Evolutionary conservation across 177 flowering plant species (phyloP), one percentile per base, ranked within the genome.

Genomic region (Telopea speciosissima): DNA sequence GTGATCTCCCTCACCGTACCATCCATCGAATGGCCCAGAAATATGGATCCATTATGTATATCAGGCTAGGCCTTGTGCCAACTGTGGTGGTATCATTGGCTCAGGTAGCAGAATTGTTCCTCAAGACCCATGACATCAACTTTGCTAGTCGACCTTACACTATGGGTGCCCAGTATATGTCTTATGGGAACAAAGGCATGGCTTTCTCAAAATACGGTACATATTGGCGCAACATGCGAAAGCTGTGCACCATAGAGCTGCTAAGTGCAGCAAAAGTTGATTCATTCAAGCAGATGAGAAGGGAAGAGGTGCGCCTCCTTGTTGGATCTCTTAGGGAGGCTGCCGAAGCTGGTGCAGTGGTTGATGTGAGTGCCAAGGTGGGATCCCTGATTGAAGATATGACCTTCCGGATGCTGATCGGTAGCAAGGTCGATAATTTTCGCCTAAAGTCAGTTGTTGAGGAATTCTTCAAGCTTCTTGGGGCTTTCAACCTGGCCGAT

Each of bases 21-120:
- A 79, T 86, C 8, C 79, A 74, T 19, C 9, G 8, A 11, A 66
- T 83, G 8, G 73, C 87, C 40, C 56, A 80, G 56, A 73, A 80
- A 23, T 72, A 81, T 65, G 89, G 89, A 8, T 75, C 86, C n/a
- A 81, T 86, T 74, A 83, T 86, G 87, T 67, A 68, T 72, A 7
- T 86, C 22, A 74, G 71, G 13, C 63, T 84, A 0, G 89, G 86
- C 19, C 52, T 65, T 4, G 74, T 76, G 5, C 83, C 83, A 0
- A 60, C 79, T 8, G 22, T 84, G 2, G 76, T 81, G 10, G 85
- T 77, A 52, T 86, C 85, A 0, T 86, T 86, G 2, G n/a, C n/a
- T 78, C 84, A 71, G 56, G 85, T 85, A 0, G 88, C 86, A 6
- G 76, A 77, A 64, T 73, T 65, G 31, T 76, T 83, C 70, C 80